phyloP scores from a whole-genome alignment of 192 early-diverging fungal species.

The Podila epigama region DNA sequence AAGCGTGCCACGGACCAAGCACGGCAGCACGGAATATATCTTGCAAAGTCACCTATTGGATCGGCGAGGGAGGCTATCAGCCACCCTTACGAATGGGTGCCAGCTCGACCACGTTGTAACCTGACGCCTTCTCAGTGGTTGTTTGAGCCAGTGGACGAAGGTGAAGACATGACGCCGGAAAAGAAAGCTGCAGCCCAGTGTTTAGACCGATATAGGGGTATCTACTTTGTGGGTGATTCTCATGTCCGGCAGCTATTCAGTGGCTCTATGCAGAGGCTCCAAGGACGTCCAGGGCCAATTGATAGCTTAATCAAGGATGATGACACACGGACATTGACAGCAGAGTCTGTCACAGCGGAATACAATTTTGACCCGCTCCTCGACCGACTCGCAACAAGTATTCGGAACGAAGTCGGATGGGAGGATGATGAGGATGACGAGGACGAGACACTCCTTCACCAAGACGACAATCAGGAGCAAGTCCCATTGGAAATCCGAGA shows the following conservation, averaged over 20 bases:
- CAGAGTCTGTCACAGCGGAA: background rate
- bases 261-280: conserved; percentile 22
- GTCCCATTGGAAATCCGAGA: background rate
- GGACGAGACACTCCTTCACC: background rate
- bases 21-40: conserved; percentile 26
- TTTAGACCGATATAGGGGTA: conserved; percentile 1
- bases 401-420: background rate
- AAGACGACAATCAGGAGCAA: too few relatives aligned
- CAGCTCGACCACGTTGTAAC: conserved; percentile 22
- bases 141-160: conserved; percentile 5
- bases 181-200: conserved; percentile 13
- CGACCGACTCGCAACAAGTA: background rate
- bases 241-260: conserved; percentile 15
- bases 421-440: background rate
- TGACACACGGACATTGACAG: background rate
- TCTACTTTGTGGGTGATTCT: conserved; percentile 30
- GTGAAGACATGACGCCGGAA: conserved; percentile 2
- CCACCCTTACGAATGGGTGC: conserved; percentile 37
- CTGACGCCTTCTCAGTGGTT: conserved; percentile 7
- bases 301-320: background rate
- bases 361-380: conserved; percentile 5
- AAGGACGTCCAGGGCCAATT: conserved; percentile 9
- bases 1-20: conserved; percentile 1
- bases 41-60: conserved; percentile 4
- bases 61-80: conserved; percentile 15